Base-by-base conservation (phyloP, 345 rosid genomes). In the Erysimum cheiranthoides region DNA sequence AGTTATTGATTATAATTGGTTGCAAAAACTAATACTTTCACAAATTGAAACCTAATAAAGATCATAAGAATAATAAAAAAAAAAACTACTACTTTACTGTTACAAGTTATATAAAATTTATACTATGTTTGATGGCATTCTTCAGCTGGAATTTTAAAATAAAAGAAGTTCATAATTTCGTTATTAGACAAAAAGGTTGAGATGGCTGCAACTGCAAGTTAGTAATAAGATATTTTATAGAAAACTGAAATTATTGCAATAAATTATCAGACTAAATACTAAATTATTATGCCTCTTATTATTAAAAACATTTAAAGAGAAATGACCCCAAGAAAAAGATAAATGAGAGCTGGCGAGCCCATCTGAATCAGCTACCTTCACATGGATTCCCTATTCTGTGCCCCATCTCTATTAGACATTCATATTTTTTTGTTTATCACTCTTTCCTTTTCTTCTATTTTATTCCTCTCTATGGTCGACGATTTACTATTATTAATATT, bases 281-380 rank as follows among this genome's bases (percentile, higher is more conserved):
- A 46, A 54, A 17, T 30, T 58, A 58, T 62, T 63, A 2, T 74
- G 36, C 21, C 12, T 47, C 3, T 40, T 13, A 18, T 17, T 74
- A 66, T 35, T 7, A 46, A 35, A 21, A 66, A 27, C 2, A 74
- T 11, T 8, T 28, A 16, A 46, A 53, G 10, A 40, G 3, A 28
- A 49, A 47, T 50, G 50, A 49, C 32, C 3, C 54, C 5, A 17
- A 61, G 40, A 27, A 54, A 46, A 66, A 66, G 13, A 14, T 9
- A 34, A 71, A 49, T 77, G 80, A 72, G 59, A 78, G 81, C 77
- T 78, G 77, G 81, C 73, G 10, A 38, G 16, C 75, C 68, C 77
- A 72, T 78, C 62, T 66, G 17, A 58, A 57, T 78, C 64, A 39
- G 62, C 76, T 71, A 34, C 77, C 62, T 66, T 71, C 81, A 78